These are phyloP conservation scores for Tetrapisispora arboricola DNA, from an alignment of 805 yeast species.

Conservation along the genomic window DNA sequence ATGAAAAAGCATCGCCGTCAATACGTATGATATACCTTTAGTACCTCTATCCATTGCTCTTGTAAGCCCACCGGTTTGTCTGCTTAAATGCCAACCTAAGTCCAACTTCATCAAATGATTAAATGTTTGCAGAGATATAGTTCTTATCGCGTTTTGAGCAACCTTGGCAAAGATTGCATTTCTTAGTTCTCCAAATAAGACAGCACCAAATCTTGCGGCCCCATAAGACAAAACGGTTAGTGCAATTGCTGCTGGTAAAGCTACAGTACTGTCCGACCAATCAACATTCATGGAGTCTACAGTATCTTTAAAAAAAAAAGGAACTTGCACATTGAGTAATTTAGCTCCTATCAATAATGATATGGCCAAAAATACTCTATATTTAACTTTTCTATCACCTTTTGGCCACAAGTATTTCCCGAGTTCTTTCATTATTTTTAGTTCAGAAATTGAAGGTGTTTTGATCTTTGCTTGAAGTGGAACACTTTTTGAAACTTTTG, in stretches of 20 bases:
- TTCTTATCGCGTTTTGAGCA: slow-evolving; percentile 86
- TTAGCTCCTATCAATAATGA: slow-evolving; percentile 69
- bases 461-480: not conserved
- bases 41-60: slow-evolving; percentile 97
- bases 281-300: slow-evolving; percentile 90
- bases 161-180: slow-evolving; percentile 94
- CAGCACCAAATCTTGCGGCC: slow-evolving; percentile 88
- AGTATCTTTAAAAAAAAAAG: slow-evolving; percentile 81
- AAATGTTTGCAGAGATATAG: slow-evolving; percentile 83
- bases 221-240: slow-evolving; percentile 78
- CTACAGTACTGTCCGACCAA: slow-evolving; percentile 59
- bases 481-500: not conserved
- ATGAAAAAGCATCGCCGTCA: slow-evolving; percentile 96
- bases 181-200: slow-evolving; percentile 84
- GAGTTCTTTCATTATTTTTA: slow-evolving; percentile 50
- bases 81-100: slow-evolving; percentile 75
- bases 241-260: slow-evolving; percentile 45
- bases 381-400: slow-evolving; percentile 51
- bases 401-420: slow-evolving; percentile 75
- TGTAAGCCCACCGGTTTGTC: slow-evolving; percentile 94
- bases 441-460: slow-evolving; percentile 31
- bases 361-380: slow-evolving; percentile 69
- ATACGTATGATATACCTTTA: slow-evolving; percentile 87
- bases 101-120: slow-evolving; percentile 75
- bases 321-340: slow-evolving; percentile 86